A percentile compares a stretch with the other conserved stretches of the same genome.
These are phyloP conservation scores for Ogataea hybrid DNA, from an alignment of 1,139 yeast species.

Conservation along the genomic window DNA sequence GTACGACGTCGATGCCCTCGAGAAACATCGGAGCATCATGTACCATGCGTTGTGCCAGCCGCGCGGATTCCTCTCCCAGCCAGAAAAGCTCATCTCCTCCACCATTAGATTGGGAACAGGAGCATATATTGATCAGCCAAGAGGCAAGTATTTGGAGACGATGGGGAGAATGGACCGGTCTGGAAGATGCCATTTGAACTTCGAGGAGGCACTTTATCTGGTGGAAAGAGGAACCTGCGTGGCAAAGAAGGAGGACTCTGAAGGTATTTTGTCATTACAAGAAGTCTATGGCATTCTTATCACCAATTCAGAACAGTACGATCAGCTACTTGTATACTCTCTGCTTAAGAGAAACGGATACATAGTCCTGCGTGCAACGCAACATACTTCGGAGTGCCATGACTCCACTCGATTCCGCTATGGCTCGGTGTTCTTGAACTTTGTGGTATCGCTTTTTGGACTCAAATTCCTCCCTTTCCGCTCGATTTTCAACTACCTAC, in stretches of 20 bases:
- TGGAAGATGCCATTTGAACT: slow-evolving; percentile 43
- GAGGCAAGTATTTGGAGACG: slow-evolving; percentile 73
- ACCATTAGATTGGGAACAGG: slow-evolving; percentile 41
- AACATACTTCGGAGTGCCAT: no score
- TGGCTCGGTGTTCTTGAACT: background rate
- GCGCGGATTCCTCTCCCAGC: slow-evolving; percentile 40
- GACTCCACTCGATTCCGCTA: background rate
- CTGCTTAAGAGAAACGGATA: slow-evolving; percentile 80
- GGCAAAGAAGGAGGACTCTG: slow-evolving; percentile 40
- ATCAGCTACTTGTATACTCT: slow-evolving; percentile 67
- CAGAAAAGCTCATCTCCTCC: slow-evolving; percentile 35
- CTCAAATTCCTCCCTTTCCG: background rate
- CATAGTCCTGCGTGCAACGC: slow-evolving; percentile 44
- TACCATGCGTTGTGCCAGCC: slow-evolving; percentile 59
- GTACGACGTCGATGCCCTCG: slow-evolving; percentile 52
- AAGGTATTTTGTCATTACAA: slow-evolving; percentile 51
- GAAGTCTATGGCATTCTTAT: slow-evolving; percentile 60
- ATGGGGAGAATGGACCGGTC: slow-evolving; percentile 59
- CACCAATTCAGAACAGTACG: slow-evolving; percentile 42
- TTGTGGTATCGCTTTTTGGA: background rate
- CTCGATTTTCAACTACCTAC: slow-evolving; percentile 4
- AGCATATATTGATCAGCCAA: slow-evolving; percentile 52
- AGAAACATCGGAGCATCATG: slow-evolving; percentile 67
- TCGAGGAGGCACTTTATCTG: slow-evolving; percentile 73
- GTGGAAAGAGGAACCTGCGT: slow-evolving; percentile 81